These are phyloP conservation scores for Sporothrix sp. DNA, from an alignment of 2,329 filamentous ascomycete species.

Conservation along the genomic window DNA sequence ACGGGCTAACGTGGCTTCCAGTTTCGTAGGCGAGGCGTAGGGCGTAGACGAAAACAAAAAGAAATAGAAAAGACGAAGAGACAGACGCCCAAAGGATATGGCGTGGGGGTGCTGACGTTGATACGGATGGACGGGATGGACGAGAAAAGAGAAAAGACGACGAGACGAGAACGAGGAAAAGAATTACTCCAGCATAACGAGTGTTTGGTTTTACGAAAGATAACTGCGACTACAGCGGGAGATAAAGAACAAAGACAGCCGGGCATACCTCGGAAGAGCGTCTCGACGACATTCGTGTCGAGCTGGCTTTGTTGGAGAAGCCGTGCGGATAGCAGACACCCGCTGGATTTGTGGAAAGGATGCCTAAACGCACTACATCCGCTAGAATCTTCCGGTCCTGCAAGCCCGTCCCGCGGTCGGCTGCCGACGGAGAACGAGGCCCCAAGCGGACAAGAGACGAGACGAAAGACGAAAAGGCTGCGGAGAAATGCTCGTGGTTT, in stretches of 20 bases:
- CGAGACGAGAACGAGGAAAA: not conserved
- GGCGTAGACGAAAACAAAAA: not conserved
- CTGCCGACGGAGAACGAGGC: not conserved
- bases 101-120: too few species aligned
- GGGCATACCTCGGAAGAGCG: conserved; percentile 10
- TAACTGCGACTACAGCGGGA: not conserved
- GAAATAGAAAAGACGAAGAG: not conserved
- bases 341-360: too few species aligned
- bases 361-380: too few species aligned
- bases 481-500: conserved; percentile 7
- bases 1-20: too few species aligned
- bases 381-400: too few species aligned
- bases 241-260: conserved; percentile 1
- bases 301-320: not conserved
- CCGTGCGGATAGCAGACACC: not conserved
- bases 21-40: too few species aligned
- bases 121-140: too few species aligned
- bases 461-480: not conserved
- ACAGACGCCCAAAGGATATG: too few species aligned
- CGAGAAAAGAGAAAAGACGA: not conserved
- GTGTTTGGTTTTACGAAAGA: too few species aligned
- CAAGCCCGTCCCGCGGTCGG: too few species aligned
- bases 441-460: not conserved
- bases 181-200: too few species aligned
- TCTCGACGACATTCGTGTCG: too few species aligned